Evolutionary conservation across 2,329 filamentous ascomycete species (phyloP), one percentile per base, ranked within the genome.

Genomic region (Fusarium citri): DNA sequence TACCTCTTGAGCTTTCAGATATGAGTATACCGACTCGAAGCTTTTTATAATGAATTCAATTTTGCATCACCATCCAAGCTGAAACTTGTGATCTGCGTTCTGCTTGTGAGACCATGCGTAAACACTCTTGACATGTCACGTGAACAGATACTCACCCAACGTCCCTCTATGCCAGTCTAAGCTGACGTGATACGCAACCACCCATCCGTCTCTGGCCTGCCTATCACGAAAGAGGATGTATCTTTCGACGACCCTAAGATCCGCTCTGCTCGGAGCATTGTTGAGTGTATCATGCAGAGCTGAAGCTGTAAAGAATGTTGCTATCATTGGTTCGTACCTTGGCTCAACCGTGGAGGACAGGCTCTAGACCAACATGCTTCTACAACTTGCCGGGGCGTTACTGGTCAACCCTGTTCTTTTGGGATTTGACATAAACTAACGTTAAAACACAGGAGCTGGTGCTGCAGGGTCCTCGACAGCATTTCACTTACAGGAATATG

Each of bases 401-500:
- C 22, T 22, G 22, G 26, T 23, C 28, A 48, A 26, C 16, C n/a
- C 18, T 25, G 7, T 43, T 37, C 4, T n/a, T 45, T 26, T n/a
- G 18, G 18, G 4, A 22, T 7, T 37, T 30, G 23, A 16, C 8
- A 31, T 57, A 15, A 16, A 28, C 72, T 73, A 41, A 74, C 45
- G 23, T 59, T 8, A n/a, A 42, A 20, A 26, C 28, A 8, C 23
- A 97, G 95, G 96, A 66, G 95, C 95, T 72, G 96, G 96, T 48
- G 91, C 96, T 45, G 95, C 89, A 30, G 96, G 96, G 30, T 89
- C 96, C 7, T 97, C 94, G 3, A 85, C 94, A 5, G 94, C 96
- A 1, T 97, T 96, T 79, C 89, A 95, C 76, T 84, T 99, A 48
- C 86, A 86, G 41, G 88, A 91, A 75, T 94, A 90, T 78, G 91